Evolutionary conservation across 306 rosid species (phyloP).

Genomic region (Begonia fuchsioides): DNA sequence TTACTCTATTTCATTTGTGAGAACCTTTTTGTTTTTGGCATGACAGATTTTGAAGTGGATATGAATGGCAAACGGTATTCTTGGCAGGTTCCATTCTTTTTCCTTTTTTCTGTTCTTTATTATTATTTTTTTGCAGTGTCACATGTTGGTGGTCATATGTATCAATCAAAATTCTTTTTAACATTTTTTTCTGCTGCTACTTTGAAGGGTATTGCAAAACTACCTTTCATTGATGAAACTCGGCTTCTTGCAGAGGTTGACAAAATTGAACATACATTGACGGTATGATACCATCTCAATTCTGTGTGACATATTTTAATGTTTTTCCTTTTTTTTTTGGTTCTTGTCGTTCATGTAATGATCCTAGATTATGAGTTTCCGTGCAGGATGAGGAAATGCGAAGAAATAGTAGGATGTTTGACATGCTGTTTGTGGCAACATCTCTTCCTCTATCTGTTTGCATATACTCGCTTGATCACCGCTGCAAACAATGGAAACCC

Average conservation of each 20-base stretch:
- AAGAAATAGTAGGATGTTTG: conserved; percentile 66
- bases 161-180: conserved; percentile 1
- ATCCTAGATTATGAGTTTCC: background rate
- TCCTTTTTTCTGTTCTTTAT: conserved; percentile 2
- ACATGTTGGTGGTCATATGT: background rate
- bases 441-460: conserved; percentile 94
- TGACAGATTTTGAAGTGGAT: conserved; percentile 93
- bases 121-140: background rate
- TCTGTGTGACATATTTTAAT: background rate
- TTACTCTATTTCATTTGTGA: too few relatives aligned
- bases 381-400: conserved; percentile 58
- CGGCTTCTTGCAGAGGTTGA: conserved; percentile 81
- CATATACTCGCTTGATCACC: conserved; percentile 82
- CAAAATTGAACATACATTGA: conserved; percentile 52
- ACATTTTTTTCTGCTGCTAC: conserved; percentile 10
- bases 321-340: background rate
- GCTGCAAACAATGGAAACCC: conserved; percentile 54
- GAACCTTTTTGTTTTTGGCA: conserved; percentile 3
- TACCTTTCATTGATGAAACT: conserved; percentile 89
- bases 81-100: conserved; percentile 64
- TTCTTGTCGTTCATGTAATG: background rate
- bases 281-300: conserved; percentile 30
- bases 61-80: conserved; percentile 96
- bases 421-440: conserved; percentile 80
- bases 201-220: conserved; percentile 81